Conservation (phyloP, 2,329 filamentous ascomycete species). For the Cladosporium sp. region DNA sequence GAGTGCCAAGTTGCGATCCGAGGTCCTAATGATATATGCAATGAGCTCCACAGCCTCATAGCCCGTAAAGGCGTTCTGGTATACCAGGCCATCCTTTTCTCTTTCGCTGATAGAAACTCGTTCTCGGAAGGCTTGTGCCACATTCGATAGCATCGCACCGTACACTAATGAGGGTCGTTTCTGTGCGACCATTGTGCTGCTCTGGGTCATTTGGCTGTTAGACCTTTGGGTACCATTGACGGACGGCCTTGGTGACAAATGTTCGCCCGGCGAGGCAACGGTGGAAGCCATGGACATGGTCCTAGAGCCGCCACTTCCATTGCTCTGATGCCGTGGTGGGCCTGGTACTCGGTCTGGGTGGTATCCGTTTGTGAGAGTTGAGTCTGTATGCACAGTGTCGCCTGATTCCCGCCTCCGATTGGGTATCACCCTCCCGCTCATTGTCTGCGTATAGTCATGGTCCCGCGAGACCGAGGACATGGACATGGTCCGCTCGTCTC, state of each 20-base stretch:
- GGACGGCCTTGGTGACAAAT: conserved; percentile 25
- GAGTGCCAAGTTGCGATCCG: conserved; percentile 87
- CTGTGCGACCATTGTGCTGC: conserved; percentile 52
- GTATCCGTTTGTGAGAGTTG: conserved; percentile 28
- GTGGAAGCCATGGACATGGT: conserved; percentile 94
- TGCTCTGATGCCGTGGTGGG: conserved; percentile 24
- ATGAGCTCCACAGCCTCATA: conserved; percentile 94
- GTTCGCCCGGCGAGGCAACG: conserved; percentile 49
- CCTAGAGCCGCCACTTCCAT: conserved; percentile 48
- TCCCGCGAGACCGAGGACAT: conserved; percentile 80
- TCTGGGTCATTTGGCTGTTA: conserved; percentile 33
- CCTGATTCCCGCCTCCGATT: conserved; percentile 60
- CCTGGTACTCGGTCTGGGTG: conserved; percentile 22
- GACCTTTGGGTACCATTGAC: conserved; percentile 29
- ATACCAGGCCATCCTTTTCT: conserved; percentile 93
- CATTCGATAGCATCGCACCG: conserved; percentile 85
- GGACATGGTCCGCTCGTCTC: conserved; percentile 89
- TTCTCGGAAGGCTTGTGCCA: conserved; percentile 86
- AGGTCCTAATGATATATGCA: conserved; percentile 94
- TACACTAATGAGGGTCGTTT: conserved; percentile 80
- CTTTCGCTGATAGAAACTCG: conserved; percentile 82
- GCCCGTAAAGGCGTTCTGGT: conserved; percentile 95
- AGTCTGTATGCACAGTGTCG: conserved; percentile 21
- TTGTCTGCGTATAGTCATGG: conserved; percentile 75
- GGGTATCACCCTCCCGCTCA: conserved; percentile 88